These are phyloP conservation scores for Aurifilum marmelostoma DNA, from an alignment of 2,329 filamentous ascomycete species.

Conservation along the genomic window DNA sequence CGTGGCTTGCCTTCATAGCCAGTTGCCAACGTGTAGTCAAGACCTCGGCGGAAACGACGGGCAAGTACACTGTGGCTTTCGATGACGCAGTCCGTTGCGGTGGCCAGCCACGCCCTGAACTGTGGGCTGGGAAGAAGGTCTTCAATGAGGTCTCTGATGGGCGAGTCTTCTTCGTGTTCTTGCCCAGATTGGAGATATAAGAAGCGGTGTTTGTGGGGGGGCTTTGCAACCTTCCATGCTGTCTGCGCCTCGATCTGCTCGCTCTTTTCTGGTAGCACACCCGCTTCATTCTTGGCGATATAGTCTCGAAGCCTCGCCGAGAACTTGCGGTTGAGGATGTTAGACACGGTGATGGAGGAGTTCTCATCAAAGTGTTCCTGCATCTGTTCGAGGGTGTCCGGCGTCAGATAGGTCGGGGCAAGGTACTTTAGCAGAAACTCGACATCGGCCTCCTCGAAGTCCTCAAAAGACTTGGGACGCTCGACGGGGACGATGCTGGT, in stretches of 20 bases:
- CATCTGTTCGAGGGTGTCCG: conserved; percentile 85
- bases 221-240: conserved; percentile 76
- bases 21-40: conserved; percentile 92
- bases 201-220: conserved; percentile 94
- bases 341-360: conserved; percentile 80
- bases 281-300: conserved; percentile 66
- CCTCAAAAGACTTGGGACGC: conserved; percentile 48
- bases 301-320: conserved; percentile 70
- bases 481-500: conserved; percentile 56
- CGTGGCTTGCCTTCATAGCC: conserved; percentile 77
- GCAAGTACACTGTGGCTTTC: conserved; percentile 78
- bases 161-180: conserved; percentile 50
- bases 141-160: conserved; percentile 78
- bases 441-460: conserved; percentile 76
- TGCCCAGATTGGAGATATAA: conserved; percentile 71
- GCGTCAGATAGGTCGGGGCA: conserved; percentile 85
- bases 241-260: conserved; percentile 60
- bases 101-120: conserved; percentile 87
- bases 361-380: conserved; percentile 78
- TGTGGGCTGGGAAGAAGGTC: conserved; percentile 80
- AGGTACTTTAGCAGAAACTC: conserved; percentile 92
- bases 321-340: conserved; percentile 80
- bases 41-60: conserved; percentile 81
- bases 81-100: conserved; percentile 76
- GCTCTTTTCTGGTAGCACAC: conserved; percentile 50